These are phyloP conservation scores for Logfia minima DNA, from an alignment of 129 eudicot genomes.

Conservation along the genomic window DNA sequence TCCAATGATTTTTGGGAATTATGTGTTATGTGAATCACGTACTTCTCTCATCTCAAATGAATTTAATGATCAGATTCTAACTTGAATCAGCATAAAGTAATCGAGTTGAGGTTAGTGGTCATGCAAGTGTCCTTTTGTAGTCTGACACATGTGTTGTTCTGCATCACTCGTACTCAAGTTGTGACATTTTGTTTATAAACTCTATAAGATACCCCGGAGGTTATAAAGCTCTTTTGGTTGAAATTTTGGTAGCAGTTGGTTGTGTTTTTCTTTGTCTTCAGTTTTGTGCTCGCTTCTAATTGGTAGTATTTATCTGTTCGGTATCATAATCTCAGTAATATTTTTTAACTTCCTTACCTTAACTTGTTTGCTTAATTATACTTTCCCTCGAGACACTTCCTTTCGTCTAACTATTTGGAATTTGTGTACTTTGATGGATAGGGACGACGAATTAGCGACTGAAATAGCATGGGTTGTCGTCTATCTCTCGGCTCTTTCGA, in stretches of 20 bases:
- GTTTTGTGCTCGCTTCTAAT: background rate
- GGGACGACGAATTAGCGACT: conserved; percentile 87
- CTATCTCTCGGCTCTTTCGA: conserved; percentile 90
- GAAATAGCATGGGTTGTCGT: conserved; percentile 99
- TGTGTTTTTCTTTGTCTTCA: background rate
- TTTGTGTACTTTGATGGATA: conserved; percentile 27
- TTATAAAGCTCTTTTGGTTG: background rate
- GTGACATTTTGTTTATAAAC: background rate
- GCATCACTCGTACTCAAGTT: background rate
- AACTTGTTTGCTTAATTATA: background rate
- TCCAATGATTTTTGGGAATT: background rate
- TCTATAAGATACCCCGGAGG: background rate
- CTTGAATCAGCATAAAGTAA: background rate
- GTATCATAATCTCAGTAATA: conserved; percentile 1
- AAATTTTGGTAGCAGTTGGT: conserved; percentile 2
- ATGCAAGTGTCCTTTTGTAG: conserved; percentile 15
- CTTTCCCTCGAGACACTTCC: background rate
- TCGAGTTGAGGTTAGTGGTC: background rate
- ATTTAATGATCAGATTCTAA: background rate
- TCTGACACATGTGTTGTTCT: background rate
- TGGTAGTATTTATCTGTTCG: background rate
- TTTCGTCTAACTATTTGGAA: background rate
- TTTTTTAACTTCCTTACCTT: background rate
- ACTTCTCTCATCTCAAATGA: background rate
- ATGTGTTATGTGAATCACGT: background rate